Percentiles rank a stretch among this genome's conserved stretches.
Evolutionary conservation across 345 rosid species (phyloP).

Genomic region (Turritis glabra): DNA sequence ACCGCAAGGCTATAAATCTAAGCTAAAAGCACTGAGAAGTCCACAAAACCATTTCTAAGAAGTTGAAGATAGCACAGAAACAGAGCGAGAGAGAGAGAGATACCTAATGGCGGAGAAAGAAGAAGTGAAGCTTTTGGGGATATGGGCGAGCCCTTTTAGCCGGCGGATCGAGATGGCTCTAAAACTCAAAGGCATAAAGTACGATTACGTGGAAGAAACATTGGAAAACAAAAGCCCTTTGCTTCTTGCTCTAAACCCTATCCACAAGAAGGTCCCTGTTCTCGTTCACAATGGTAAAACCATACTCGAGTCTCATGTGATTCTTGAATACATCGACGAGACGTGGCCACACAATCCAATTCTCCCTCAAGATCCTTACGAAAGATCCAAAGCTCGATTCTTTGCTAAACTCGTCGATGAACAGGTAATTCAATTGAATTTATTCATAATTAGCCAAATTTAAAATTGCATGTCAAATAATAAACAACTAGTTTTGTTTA

Average conservation of each 20-base stretch:
- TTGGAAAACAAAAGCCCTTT: conserved; percentile 40
- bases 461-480: no score
- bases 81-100: neutral
- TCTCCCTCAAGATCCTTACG: conserved; percentile 47
- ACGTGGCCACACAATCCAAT: conserved; percentile 46
- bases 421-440: no score
- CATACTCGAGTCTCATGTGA: conserved; percentile 41
- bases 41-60: neutral
- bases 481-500: neutral
- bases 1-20: conserved; percentile 23
- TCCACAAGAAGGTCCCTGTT: conserved; percentile 50
- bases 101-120: conserved; percentile 36
- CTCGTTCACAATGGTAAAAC: no score
- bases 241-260: conserved; percentile 45
- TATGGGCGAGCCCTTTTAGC: conserved; percentile 46
- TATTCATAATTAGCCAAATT: no score
- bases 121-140: conserved; percentile 50
- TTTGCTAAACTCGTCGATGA: conserved; percentile 45
- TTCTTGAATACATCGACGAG: conserved; percentile 54
- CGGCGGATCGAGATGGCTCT: conserved; percentile 47
- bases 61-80: neutral
- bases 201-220: conserved; percentile 45
- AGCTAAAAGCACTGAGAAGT: neutral
- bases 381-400: conserved; percentile 46
- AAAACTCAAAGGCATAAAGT: conserved; percentile 45